Conservation (phyloP, 139 green algal species). For the Coccomyxa sp. region DNA sequence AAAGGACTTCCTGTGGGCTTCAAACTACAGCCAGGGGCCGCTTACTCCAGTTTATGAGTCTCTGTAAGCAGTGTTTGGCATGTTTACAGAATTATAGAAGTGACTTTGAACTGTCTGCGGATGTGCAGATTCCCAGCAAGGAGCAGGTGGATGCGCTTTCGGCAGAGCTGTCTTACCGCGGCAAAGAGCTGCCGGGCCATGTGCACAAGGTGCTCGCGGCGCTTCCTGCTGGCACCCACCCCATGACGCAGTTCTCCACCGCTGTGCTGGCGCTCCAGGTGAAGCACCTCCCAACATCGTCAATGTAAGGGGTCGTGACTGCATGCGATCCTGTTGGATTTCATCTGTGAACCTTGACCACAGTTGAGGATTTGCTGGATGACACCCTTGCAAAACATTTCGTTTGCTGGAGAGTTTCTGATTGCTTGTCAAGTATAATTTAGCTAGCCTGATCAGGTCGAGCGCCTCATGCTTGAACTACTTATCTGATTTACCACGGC, state of each 20-base stretch:
- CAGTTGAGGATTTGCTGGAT: not conserved
- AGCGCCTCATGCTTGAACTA: too few relatives aligned
- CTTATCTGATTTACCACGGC: too few relatives aligned
- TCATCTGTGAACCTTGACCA: not conserved
- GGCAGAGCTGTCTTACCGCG: conserved; percentile 64
- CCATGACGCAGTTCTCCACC: conserved; percentile 89
- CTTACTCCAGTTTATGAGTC: too few relatives aligned
- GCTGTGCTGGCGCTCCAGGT: conserved; percentile 81
- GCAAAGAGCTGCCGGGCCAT: conserved; percentile 51
- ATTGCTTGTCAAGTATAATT: too few relatives aligned
- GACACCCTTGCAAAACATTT: too few relatives aligned
- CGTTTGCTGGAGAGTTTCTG: too few relatives aligned
- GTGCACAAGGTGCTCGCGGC: conserved; percentile 64
- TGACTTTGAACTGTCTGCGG: too few relatives aligned
- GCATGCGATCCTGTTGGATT: not conserved
- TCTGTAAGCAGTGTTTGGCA: too few relatives aligned
- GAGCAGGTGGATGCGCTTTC: conserved; percentile 69
- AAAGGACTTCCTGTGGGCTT: not conserved
- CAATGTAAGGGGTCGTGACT: not conserved
- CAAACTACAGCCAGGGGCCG: not conserved
- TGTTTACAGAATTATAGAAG: too few relatives aligned
- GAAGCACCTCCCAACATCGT: not conserved
- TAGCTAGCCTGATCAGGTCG: too few relatives aligned
- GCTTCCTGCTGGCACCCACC: conserved; percentile 78
- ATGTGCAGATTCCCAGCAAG: conserved; percentile 51